Percentiles rank a stretch among this genome's conserved stretches.
Evolutionary conservation across 164 flowering plant genomes (phyloP).

Genomic region (Vitis amurensis): DNA sequence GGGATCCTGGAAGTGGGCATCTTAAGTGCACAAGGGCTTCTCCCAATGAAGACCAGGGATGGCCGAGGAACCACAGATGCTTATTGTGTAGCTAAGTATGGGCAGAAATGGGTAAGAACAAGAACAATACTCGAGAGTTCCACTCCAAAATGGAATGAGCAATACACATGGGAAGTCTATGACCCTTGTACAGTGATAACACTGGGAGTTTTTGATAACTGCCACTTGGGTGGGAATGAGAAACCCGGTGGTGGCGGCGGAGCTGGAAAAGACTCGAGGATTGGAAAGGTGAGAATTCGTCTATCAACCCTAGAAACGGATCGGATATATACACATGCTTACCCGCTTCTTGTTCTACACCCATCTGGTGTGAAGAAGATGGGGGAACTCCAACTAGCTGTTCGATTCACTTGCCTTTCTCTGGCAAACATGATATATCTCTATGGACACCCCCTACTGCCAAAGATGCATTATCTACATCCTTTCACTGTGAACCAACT

Average conservation of each 20-base stretch:
- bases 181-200: slow-evolving; percentile 82
- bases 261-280: slow-evolving; percentile 42
- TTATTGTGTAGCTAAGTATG: slow-evolving; percentile 82
- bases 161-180: slow-evolving; percentile 75
- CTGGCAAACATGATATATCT: slow-evolving; percentile 53
- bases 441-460: slow-evolving; percentile 60
- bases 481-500: slow-evolving; percentile 74
- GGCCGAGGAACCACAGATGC: slow-evolving; percentile 63
- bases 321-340: slow-evolving; percentile 50
- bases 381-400: slow-evolving; percentile 68
- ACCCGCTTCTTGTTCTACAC: slow-evolving; percentile 56
- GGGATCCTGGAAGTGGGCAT: slow-evolving; percentile 82
- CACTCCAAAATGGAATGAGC: slow-evolving; percentile 68
- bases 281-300: slow-evolving; percentile 73
- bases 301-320: slow-evolving; percentile 65
- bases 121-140: slow-evolving; percentile 56
- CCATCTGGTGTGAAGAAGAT: slow-evolving; percentile 63
- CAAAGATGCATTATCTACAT: slow-evolving; percentile 72
- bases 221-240: slow-evolving; percentile 51
- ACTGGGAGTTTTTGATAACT: slow-evolving; percentile 73
- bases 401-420: slow-evolving; percentile 64
- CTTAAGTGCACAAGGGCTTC: slow-evolving; percentile 70
- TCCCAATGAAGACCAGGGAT: slow-evolving; percentile 69
- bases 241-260: slow-evolving; percentile 27
- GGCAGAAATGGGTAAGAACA: slow-evolving; percentile 83